phyloP scores from a whole-genome alignment of 1,284 basidiomycete genomes.

The Cutaneotrichosporon cavernicola region DNA sequence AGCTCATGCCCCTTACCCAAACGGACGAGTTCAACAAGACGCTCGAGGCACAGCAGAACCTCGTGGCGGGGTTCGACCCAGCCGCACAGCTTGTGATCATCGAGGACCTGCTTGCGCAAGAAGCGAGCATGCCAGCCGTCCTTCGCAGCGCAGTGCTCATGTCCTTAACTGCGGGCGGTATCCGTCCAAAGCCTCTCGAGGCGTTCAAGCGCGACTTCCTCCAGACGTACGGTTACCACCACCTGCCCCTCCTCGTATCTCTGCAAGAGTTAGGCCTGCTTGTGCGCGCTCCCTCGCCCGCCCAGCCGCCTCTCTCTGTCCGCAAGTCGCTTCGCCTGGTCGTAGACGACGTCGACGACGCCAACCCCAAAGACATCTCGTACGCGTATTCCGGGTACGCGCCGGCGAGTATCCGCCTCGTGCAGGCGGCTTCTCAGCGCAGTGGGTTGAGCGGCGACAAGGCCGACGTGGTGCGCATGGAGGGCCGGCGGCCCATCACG shows the following conservation, averaged over 20 bases:
- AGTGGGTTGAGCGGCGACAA: slow-evolving; percentile 61
- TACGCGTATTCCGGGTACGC: slow-evolving; percentile 98
- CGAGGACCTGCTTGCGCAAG: slow-evolving; percentile 78
- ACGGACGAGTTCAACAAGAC: slow-evolving; percentile 88
- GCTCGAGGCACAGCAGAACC: slow-evolving; percentile 94
- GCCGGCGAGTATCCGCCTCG: slow-evolving; percentile 83
- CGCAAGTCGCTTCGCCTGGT: slow-evolving; percentile 86
- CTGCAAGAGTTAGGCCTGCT: slow-evolving; percentile 71
- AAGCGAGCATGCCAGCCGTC: slow-evolving; percentile 69
- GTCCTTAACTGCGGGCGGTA: slow-evolving; percentile 76
- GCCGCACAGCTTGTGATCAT: slow-evolving; percentile 72
- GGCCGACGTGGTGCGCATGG: slow-evolving; percentile 54
- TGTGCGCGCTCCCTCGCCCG: slow-evolving; percentile 41
- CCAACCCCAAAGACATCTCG: slow-evolving; percentile 80
- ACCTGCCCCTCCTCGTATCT: slow-evolving; percentile 78
- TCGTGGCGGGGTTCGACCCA: slow-evolving; percentile 84
- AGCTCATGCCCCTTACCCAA: slow-evolving; percentile 77
- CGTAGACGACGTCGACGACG: slow-evolving; percentile 77
- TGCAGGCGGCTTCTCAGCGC: slow-evolving; percentile 89
- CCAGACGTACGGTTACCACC: slow-evolving; percentile 91
- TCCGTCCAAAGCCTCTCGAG: slow-evolving; percentile 84
- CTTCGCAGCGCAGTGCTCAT: slow-evolving; percentile 81
- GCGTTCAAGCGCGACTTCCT: slow-evolving; percentile 86
- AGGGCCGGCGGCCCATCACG: slow-evolving; percentile 62
- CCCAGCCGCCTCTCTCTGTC: slow-evolving; percentile 63